These are phyloP conservation scores for Mucor racemosus DNA, from an alignment of 371 early-diverging fungal genomes.

Conservation along the genomic window DNA sequence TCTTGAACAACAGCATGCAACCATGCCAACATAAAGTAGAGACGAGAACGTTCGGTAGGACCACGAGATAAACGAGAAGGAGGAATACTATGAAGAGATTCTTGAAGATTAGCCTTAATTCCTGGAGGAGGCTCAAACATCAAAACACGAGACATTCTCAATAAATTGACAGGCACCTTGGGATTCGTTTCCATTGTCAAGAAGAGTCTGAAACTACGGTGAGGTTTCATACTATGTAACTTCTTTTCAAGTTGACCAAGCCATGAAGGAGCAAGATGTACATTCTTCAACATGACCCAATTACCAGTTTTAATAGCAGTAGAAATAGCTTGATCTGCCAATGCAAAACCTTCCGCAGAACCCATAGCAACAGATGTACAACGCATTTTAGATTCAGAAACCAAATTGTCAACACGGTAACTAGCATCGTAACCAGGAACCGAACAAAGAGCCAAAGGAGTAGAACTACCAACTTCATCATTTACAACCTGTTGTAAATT, in stretches of 20 bases:
- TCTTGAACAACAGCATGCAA: conserved; percentile 94
- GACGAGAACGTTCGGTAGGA: conserved; percentile 86
- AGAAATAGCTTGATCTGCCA: conserved; percentile 92
- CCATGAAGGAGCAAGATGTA: conserved; percentile 95
- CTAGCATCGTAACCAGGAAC: conserved; percentile 97
- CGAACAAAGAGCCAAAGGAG: conserved; percentile 92
- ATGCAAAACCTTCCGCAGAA: conserved; percentile 89
- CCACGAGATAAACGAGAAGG: conserved; percentile 64
- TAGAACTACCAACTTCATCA: conserved; percentile 75
- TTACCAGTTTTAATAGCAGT: conserved; percentile 82
- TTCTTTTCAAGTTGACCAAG: conserved; percentile 94
- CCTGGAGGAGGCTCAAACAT: conserved; percentile 98
- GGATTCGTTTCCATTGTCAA: conserved; percentile 98
- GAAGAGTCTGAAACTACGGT: conserved; percentile 90
- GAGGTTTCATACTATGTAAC: conserved; percentile 84
- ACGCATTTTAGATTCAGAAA: conserved; percentile 64
- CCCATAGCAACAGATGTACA: conserved; percentile 96
- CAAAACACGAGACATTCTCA: conserved; percentile 89
- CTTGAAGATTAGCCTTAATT: conserved; percentile 91
- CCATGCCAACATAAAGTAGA: conserved; percentile 97
- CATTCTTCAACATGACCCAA: conserved; percentile 98
- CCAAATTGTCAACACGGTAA: conserved; percentile 92
- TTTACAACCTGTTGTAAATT: conserved; percentile 74
- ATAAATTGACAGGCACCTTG: conserved; percentile 91
- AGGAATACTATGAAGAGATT: conserved; percentile 78